Percentiles rank a stretch among this genome's conserved stretches.
These are phyloP conservation scores for Davidsoniella neocaledoniae DNA, from an alignment of 2,329 filamentous ascomycete species.

Conservation along the genomic window DNA sequence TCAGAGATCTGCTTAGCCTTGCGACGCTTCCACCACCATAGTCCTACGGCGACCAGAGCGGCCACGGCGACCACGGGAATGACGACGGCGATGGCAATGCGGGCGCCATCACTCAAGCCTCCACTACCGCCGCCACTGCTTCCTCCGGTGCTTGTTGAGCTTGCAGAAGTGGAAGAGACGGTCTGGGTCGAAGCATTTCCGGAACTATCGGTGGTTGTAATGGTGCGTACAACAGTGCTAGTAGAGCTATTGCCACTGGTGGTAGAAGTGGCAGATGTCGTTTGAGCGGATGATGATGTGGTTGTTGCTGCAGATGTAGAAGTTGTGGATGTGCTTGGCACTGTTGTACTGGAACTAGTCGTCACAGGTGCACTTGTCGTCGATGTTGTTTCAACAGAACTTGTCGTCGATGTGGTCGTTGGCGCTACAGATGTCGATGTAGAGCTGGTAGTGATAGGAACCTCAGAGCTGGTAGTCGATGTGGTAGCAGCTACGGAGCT, in stretches of 20 bases:
- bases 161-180: slow-evolving; percentile 17
- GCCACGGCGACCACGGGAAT: slow-evolving; percentile 83
- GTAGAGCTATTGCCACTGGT: not conserved
- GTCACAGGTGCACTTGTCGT: slow-evolving; percentile 8
- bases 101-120: slow-evolving; percentile 45
- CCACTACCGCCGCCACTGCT: slow-evolving; percentile 17
- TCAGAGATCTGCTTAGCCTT: slow-evolving; percentile 73
- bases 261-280: slow-evolving; percentile 13
- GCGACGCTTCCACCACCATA: slow-evolving; percentile 78
- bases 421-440: slow-evolving; percentile 7
- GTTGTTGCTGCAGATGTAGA: slow-evolving; percentile 11
- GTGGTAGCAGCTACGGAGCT: not conserved
- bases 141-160: slow-evolving; percentile 17
- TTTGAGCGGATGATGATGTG: slow-evolving; percentile 5
- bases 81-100: slow-evolving; percentile 82
- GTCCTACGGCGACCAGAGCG: slow-evolving; percentile 54
- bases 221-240: slow-evolving; percentile 15
- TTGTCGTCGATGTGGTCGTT: slow-evolving; percentile 13
- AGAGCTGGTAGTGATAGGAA: slow-evolving; percentile 11
- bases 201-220: slow-evolving; percentile 14
- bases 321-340: slow-evolving; percentile 12
- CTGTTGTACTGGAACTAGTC: slow-evolving; percentile 13
- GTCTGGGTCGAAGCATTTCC: slow-evolving; percentile 10
- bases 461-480: slow-evolving; percentile 7
- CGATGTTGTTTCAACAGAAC: slow-evolving; percentile 5